Conservation (phyloP, 352 stramenopile species). For the Pythium aphanidermatum region DNA sequence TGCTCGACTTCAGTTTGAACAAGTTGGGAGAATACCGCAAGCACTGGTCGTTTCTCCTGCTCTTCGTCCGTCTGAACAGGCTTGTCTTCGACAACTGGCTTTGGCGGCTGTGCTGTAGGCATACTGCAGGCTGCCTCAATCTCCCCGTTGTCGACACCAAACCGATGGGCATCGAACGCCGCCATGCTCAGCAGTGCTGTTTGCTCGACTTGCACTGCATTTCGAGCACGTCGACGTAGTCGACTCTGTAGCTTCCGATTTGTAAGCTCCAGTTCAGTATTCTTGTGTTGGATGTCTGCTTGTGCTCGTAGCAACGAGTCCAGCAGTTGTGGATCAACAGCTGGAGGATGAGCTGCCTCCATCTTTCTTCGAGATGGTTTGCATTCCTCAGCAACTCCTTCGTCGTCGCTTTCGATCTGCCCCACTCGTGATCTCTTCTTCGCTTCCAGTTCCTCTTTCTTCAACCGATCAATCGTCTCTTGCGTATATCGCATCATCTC, state of each 20-base stretch:
- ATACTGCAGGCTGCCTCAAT: neutral
- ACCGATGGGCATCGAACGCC: slow-evolving; percentile 52
- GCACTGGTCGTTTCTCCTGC: slow-evolving; percentile 1
- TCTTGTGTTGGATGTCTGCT: slow-evolving; percentile 55
- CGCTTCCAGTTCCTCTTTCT: slow-evolving; percentile 30
- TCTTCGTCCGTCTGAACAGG: slow-evolving; percentile 53
- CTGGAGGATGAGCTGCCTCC: slow-evolving; percentile 7
- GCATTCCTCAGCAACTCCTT: neutral
- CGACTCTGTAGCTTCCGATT: slow-evolving; percentile 52
- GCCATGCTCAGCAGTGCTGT: slow-evolving; percentile 44
- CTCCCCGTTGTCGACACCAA: slow-evolving; percentile 46
- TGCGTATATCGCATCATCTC: slow-evolving; percentile 65
- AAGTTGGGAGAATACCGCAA: slow-evolving; percentile 8
- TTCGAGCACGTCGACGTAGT: slow-evolving; percentile 34
- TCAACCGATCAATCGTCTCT: slow-evolving; percentile 36
- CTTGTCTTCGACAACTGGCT: slow-evolving; percentile 39
- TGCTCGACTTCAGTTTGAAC: slow-evolving; percentile 25
- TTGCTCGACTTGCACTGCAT: slow-evolving; percentile 16
- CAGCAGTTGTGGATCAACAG: slow-evolving; percentile 55
- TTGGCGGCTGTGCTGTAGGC: neutral
- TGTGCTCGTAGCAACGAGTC: slow-evolving; percentile 54
- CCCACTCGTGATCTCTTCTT: slow-evolving; percentile 30
- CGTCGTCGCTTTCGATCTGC: slow-evolving; percentile 43
- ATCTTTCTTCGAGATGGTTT: slow-evolving; percentile 4
- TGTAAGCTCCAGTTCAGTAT: slow-evolving; percentile 47